phyloP scores from a whole-genome alignment of 495 filamentous ascomycete genomes.

The Chaetomidium leptoderma region DNA sequence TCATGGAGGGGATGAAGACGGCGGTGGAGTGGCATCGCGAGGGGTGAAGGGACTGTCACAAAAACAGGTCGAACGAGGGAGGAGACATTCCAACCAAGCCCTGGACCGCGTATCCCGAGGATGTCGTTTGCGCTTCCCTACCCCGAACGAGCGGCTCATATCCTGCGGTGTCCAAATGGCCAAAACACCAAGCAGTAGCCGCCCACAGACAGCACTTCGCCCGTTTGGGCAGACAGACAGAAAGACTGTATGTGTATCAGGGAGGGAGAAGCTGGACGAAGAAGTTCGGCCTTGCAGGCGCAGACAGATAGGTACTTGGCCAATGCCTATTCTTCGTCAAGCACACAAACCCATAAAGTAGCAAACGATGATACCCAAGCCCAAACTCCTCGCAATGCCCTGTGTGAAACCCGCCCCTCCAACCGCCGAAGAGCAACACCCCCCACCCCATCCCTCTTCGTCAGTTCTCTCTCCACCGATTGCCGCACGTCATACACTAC shows the following conservation, averaged over 20 bases:
- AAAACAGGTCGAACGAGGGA: neutral
- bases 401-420: neutral
- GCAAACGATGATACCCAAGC: conserved; percentile 13
- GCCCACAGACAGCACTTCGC: neutral
- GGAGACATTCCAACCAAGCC: neutral
- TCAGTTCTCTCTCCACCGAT: conserved; percentile 56
- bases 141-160: neutral
- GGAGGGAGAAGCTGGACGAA: neutral
- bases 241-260: neutral
- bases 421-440: neutral
- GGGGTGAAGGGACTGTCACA: conserved; percentile 16
- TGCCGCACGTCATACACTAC: conserved; percentile 57
- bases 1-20: conserved; percentile 52
- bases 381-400: conserved; percentile 28
- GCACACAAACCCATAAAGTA: conserved; percentile 9
- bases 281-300: neutral
- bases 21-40: conserved; percentile 46
- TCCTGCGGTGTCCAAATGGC: neutral
- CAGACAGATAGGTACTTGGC: neutral
- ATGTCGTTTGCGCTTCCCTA: neutral
- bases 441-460: neutral
- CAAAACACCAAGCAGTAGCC: neutral
- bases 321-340: neutral
- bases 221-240: neutral
- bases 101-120: neutral